Base-by-base conservation (phyloP, 768 basidiomycete genomes). In the Cystobasidiopsis lactophilus region DNA sequence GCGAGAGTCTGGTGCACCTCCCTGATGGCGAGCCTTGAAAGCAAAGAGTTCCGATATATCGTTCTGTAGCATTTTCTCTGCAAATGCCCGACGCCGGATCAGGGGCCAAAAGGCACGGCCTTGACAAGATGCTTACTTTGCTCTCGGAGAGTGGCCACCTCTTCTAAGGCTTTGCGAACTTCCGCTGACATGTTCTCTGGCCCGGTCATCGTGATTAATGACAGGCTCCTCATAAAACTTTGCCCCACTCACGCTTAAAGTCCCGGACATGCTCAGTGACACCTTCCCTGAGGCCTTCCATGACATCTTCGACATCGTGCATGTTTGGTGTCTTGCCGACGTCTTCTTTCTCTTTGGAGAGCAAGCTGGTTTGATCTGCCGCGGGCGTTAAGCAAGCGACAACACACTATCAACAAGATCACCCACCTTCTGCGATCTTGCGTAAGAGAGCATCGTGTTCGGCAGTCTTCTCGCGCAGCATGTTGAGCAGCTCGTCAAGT, bases 101-200 rank as follows among this genome's bases (percentile, higher is more conserved):
- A n/a, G n/a, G n/a, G n/a, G n/a, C n/a, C n/a, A n/a, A n/a, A n/a
- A n/a, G n/a, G n/a, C n/a, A n/a, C n/a, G n/a, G n/a, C n/a, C n/a
- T n/a, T n/a, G n/a, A n/a, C n/a, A n/a, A n/a, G 50, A 40, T 39
- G 41, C 24, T 48, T 52, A 40, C 52, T 56, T 52, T 56, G 55
- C n/a, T 56, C 51, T 24, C 50, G 27, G 23, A 56, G 33, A 9
- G 16, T 26, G 9, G 40, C 52, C 10, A 56, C 51, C 39, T 56
- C 51, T 9, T 52, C 43, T n/a, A 56, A 19, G 27, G 50, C 41
- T 26, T 52, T 43, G 29, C 47, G 52, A 3, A 56, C 55, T 26
- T 56, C 55, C 4, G 33, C 21, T 18, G 51, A 40, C 26, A 56
- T 30, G n/a, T 56, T 33, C 5, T 29, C 40, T 45, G 35, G 52